These are phyloP conservation scores for Lasiosphaeria ovina DNA, from an alignment of 495 filamentous ascomycete species.

Conservation along the genomic window DNA sequence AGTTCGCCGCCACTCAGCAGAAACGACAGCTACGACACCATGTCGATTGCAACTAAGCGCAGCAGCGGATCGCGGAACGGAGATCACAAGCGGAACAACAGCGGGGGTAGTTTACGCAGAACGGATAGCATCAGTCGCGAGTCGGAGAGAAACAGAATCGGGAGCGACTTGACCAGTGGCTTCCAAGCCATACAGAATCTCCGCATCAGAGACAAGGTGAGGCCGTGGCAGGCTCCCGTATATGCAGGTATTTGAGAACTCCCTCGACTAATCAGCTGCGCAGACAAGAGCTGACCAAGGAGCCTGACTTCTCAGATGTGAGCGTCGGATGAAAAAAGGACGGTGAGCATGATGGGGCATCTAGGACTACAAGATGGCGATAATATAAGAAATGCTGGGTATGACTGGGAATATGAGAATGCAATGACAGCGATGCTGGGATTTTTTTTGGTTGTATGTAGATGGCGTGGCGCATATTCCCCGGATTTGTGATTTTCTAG, in stretches of 20 bases:
- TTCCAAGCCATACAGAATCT: slow-evolving; percentile 27
- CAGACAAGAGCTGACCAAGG: slow-evolving; percentile 14
- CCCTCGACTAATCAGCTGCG: slow-evolving; percentile 4
- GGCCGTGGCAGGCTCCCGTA: slow-evolving; percentile 41
- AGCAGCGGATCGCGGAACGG: slow-evolving; percentile 14
- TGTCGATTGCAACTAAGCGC: slow-evolving; percentile 23
- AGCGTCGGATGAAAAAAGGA: slow-evolving; percentile 1
- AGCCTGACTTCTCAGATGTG: slow-evolving; percentile 2
- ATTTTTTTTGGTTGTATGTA: no score
- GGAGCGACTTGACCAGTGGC: slow-evolving; percentile 11
- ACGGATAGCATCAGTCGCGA: slow-evolving; percentile 5
- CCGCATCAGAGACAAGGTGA: slow-evolving; percentile 29
- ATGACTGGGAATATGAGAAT: no score
- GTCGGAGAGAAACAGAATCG: slow-evolving; percentile 1
- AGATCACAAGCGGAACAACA: slow-evolving; percentile 16
- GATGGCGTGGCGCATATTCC: no score
- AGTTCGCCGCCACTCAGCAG: slow-evolving; percentile 11
- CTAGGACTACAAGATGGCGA: no score
- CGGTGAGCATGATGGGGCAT: no score
- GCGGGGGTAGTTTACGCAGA: slow-evolving; percentile 9
- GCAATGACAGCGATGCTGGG: no score
- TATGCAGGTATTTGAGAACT: slow-evolving; percentile 38
- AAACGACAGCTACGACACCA: slow-evolving; percentile 18
- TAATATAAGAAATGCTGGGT: no score
- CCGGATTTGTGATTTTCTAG: no score